phyloP scores from a whole-genome alignment of 2,329 filamentous ascomycete species.

The Colletotrichum higginsianum region DNA sequence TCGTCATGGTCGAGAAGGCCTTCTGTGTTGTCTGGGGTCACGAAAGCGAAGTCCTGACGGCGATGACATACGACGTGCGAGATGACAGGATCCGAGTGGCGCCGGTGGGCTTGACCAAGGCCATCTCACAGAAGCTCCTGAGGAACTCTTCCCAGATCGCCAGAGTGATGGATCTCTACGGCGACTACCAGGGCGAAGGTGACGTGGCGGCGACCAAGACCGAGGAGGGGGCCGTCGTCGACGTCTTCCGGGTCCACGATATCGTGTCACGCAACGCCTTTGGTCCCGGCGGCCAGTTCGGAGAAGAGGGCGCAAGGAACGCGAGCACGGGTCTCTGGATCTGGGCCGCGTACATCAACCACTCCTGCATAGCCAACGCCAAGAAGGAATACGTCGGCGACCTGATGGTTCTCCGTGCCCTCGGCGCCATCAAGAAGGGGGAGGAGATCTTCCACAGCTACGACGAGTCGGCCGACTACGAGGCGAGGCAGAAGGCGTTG shows the following conservation, averaged over 20 bases:
- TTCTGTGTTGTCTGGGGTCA: conserved; percentile 51
- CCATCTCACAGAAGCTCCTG: conserved; percentile 47
- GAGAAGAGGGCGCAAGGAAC: conserved; percentile 49
- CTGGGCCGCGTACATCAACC: conserved; percentile 58
- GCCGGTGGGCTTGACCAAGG: conserved; percentile 50
- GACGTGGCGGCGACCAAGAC: background rate
- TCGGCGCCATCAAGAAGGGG: conserved; percentile 48
- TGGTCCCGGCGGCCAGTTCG: conserved; percentile 48
- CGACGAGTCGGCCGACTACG: conserved; percentile 48
- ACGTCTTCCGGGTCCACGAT: conserved; percentile 52
- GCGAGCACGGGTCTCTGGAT: conserved; percentile 58
- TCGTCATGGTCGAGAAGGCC: conserved; percentile 56
- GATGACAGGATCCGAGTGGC: conserved; percentile 50
- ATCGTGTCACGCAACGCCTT: conserved; percentile 53
- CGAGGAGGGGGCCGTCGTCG: conserved; percentile 48
- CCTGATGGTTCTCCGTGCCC: conserved; percentile 56
- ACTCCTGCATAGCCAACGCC: conserved; percentile 56
- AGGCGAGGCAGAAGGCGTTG: conserved; percentile 44
- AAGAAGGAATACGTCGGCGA: conserved; percentile 57
- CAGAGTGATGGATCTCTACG: conserved; percentile 45
- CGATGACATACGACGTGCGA: conserved; percentile 51
- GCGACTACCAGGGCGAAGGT: conserved; percentile 48
- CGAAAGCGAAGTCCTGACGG: conserved; percentile 49
- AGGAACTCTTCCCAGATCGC: conserved; percentile 48
- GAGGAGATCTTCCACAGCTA: conserved; percentile 55